A percentile compares a stretch with the other conserved stretches of the same genome.
phyloP scores from a whole-genome alignment of 2,329 filamentous ascomycete species.

The Colletotrichum magnum region DNA sequence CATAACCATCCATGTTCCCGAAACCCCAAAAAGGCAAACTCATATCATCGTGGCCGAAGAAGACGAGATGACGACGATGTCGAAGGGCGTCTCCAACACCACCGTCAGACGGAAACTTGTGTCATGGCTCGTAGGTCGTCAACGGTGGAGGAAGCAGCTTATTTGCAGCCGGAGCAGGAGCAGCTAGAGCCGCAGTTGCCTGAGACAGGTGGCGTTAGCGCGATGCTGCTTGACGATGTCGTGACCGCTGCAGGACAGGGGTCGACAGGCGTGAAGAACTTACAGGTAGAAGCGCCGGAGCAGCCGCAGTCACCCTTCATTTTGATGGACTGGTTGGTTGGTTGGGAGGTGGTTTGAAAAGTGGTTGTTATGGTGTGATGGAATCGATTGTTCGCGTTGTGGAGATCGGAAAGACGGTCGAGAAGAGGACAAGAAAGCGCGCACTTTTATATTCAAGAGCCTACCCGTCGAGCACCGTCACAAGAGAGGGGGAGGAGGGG shows the following conservation, averaged over 20 bases:
- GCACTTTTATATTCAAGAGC: constrained; percentile 37
- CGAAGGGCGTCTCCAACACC: background rate
- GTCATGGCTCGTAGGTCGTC: constrained; percentile 9
- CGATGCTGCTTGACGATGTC: background rate
- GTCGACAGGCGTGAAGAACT: background rate
- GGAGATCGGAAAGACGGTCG: background rate
- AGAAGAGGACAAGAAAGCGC: constrained; percentile 18
- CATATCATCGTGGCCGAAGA: constrained; percentile 17
- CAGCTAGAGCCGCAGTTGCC: constrained; percentile 43
- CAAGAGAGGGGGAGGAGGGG: constrained; percentile 30
- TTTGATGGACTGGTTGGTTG: constrained; percentile 41
- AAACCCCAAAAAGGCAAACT: constrained; percentile 5
- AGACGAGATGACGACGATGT: background rate
- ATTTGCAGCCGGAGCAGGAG: constrained; percentile 39
- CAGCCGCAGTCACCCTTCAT: constrained; percentile 45
- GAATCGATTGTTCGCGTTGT: constrained; percentile 26
- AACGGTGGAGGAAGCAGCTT: background rate
- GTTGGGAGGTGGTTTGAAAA: constrained; percentile 10
- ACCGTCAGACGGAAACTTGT: constrained; percentile 7
- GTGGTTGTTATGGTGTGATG: constrained; percentile 32
- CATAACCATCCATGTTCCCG: background rate
- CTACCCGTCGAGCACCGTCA: constrained; percentile 2
- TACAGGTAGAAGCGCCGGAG: constrained; percentile 43
- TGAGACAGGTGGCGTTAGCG: constrained; percentile 30
- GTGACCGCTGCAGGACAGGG: constrained; percentile 2